Conservation (phyloP, 441 rosid genomes). For the Lepidium campestre region DNA sequence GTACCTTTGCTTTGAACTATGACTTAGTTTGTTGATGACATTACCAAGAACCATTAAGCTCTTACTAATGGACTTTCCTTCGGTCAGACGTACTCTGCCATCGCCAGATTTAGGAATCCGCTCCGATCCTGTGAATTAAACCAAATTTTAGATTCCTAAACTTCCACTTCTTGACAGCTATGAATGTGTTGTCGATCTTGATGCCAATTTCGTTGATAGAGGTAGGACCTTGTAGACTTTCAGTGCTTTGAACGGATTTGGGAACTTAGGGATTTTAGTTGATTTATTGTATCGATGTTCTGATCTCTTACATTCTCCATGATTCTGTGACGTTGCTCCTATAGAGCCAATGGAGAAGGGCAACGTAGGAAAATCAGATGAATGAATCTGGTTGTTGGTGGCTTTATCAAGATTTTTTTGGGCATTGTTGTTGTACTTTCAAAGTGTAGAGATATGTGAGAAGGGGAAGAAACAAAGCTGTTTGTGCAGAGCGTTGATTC, state of each 20-base stretch:
- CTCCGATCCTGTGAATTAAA: constrained; percentile 91
- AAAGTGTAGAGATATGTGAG: too few relatives aligned
- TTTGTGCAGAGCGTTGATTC: too few relatives aligned
- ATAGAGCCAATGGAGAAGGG: constrained; percentile 73
- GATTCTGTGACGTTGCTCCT: constrained; percentile 32
- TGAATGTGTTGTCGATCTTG: too few relatives aligned
- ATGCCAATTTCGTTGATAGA: too few relatives aligned
- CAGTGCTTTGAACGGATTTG: neutral
- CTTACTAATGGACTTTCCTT: constrained; percentile 91
- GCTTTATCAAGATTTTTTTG: constrained; percentile 65
- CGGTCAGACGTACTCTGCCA: constrained; percentile 80
- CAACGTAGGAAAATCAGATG: constrained; percentile 47
- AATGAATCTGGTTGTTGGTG: constrained; percentile 57
- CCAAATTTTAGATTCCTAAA: constrained; percentile 70
- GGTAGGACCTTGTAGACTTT: too few relatives aligned
- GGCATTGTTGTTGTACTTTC: constrained; percentile 70
- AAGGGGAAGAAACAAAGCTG: too few relatives aligned
- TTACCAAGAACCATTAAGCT: constrained; percentile 95
- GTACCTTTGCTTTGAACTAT: constrained; percentile 71
- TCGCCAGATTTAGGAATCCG: constrained; percentile 86
- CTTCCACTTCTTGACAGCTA: too few relatives aligned
- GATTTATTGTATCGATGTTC: constrained; percentile 7
- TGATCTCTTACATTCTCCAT: constrained; percentile 14
- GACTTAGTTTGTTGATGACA: constrained; percentile 87
- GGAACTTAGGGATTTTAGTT: neutral